Evolutionary conservation across 75 land plant species (phyloP), one percentile per base, ranked within the genome.

Genomic region (Selaginella tamariscina): DNA sequence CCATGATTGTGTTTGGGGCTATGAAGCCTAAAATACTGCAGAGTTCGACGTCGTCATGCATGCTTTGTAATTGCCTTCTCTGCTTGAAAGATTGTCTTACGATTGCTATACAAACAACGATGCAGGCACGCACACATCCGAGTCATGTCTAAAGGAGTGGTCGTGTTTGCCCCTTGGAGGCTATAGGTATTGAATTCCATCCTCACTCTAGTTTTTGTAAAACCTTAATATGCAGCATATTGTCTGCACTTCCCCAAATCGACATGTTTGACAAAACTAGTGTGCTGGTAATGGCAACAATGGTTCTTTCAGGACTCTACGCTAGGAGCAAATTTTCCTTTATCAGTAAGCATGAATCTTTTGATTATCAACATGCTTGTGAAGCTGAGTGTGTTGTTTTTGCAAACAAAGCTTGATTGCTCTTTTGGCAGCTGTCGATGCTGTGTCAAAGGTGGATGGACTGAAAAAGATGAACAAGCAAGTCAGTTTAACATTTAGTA

Each of bases 161-260:
- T 73, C 98, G 32, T 94, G 98, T 55, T 78, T 94, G 2, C 98
- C 98, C 2, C 69, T 94, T 33, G 98, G 98, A 76, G 98, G 98
- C 54, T 94, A 87, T 78, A 88, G 92, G 92, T 88, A 63, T 77
- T 64, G n/a, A 2, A 24, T 24, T 24, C 13, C n/a, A 64, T 20
- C 1, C 29, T n/a, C 8, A 57, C 15, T 27, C 21, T n/a, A n/a
- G n/a, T n/a, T n/a, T n/a, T n/a, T n/a, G n/a, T n/a, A n/a, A n/a
- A n/a, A n/a, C n/a, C 5, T 56, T 27, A 1, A 8, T 26, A 15
- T 82, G 81, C 86, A 95, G 99, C 83, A 96, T 95, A 44, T 87
- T 84, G 99, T 85, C 99, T 39, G 70, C 99, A 30, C 78, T 91
- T 39, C 91, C 96, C 2, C 88, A 96, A 55, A 75, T 90, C 27